Evolutionary conservation across 2,329 filamentous ascomycete genomes (phyloP), one percentile per base, ranked within the genome.

Genomic region (Penicillium sp.): DNA sequence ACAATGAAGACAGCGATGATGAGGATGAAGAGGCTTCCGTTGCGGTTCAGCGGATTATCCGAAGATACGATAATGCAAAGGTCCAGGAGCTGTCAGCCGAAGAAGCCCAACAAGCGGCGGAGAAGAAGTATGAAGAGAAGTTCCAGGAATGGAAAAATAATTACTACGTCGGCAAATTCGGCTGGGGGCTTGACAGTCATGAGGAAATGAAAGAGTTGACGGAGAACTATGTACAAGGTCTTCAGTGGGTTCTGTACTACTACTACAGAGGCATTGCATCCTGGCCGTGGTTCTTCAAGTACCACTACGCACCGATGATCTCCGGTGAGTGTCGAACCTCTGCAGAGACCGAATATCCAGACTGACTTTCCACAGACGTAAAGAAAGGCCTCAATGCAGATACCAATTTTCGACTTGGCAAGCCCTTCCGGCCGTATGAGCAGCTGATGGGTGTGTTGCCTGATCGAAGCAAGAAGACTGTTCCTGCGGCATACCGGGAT

Each of bases 381-480:
- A 84, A 84, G 66, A 90, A 87, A 68, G 93, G 93, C 22, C 74
- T 97, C 43, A 81, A 81, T 42, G 93, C 90, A 1, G 80, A 97
- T 66, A 81, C 96, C 65, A 83, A 95, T 62, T 98, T 98, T 76
- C 84, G 85, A 59, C 83, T 97, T 53, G 93, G 94, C 10, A 89
- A 95, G 67, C 93, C 93, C 1, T 98, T 98, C 77, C 83, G 82
- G 61, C 93, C 93, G 1, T 97, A 87, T 64, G 88, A 98, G 65
- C 93, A 98, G 71, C 78, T 98, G 53, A 98, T 98, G 93, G 94
- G 94, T 59, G 93, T 98, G 43, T 75, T 98, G 64, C 93, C 93
- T 3, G 93, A 98, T 67, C 85, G 93, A 69, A 97, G 91, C 76
- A 98, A 97, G 75, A 88, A 83, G 66, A 97, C 97, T 63, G 93